Evolutionary conservation across 345 rosid species (phyloP).

Genomic region (Raphanus sativus): DNA sequence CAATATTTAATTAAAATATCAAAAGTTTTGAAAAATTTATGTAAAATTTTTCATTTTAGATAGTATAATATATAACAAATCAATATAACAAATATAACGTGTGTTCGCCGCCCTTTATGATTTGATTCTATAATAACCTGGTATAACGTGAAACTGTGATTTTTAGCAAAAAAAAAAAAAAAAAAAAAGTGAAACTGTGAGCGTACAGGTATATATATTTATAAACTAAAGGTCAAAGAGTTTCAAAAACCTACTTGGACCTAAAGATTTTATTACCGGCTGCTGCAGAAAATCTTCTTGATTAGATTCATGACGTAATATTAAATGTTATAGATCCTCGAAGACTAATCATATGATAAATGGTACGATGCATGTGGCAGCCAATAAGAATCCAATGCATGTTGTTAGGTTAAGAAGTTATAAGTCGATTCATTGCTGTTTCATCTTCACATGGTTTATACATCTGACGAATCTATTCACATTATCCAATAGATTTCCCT

Average conservation of each 20-base stretch:
- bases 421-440: slow-evolving; percentile 25
- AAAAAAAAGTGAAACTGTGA: no score
- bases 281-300: slow-evolving; percentile 12
- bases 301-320: neutral
- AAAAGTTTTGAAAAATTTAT: neutral
- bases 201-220: neutral
- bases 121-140: no score
- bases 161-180: no score
- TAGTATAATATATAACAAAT: no score
- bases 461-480: slow-evolving; percentile 35
- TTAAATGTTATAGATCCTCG: slow-evolving; percentile 6
- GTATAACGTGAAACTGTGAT: no score
- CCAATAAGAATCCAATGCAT: slow-evolving; percentile 31
- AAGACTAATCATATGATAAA: slow-evolving; percentile 8
- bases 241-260: slow-evolving; percentile 27
- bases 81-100: no score
- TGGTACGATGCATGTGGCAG: slow-evolving; percentile 31
- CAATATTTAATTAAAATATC: neutral
- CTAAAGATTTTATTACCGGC: neutral
- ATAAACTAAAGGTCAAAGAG: slow-evolving; percentile 21
- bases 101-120: no score
- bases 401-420: neutral
- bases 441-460: slow-evolving; percentile 36
- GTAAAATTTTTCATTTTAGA: neutral
- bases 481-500: slow-evolving; percentile 32